Conservation (phyloP, 192 early-diverging fungal genomes). For the Backusella sp. region DNA sequence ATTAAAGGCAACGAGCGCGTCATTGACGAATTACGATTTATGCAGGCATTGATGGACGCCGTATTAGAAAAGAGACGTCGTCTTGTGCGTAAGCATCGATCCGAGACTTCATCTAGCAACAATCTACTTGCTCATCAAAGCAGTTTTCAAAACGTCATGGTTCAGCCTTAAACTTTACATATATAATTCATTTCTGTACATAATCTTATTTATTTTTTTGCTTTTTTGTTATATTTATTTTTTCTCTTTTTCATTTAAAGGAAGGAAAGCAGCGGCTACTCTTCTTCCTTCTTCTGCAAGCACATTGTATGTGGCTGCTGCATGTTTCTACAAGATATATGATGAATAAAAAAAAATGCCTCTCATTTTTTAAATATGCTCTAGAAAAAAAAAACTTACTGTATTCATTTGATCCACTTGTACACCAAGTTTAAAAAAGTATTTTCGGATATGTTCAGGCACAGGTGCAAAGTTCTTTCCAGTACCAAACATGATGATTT, state of each 20-base stretch:
- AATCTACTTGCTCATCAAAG: not conserved
- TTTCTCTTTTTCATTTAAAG: constrained; percentile 23
- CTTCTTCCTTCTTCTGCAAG: constrained; percentile 58
- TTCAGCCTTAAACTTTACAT: not conserved
- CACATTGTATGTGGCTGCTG: constrained; percentile 55
- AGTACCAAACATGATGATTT: constrained; percentile 58
- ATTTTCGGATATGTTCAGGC: constrained; percentile 43
- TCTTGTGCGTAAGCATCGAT: not conserved
- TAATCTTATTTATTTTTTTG: not conserved
- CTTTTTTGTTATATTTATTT: not conserved
- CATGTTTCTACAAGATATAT: constrained; percentile 45
- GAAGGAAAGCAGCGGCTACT: constrained; percentile 55
- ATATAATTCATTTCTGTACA: not conserved
- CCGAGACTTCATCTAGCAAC: not conserved
- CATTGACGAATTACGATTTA: constrained; percentile 34
- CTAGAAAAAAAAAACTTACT: too few relatives aligned
- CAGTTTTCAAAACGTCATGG: constrained; percentile 20
- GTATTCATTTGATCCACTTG: constrained; percentile 61
- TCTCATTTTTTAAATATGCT: not conserved
- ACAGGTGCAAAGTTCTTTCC: constrained; percentile 52
- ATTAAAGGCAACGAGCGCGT: constrained; percentile 10
- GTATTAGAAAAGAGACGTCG: constrained; percentile 25
- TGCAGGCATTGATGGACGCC: constrained; percentile 30
- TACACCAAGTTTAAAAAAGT: constrained; percentile 49
- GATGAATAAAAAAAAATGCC: not conserved